Conservation (phyloP, 108 stramenopile genomes). For the Cyclotella baltica region DNA sequence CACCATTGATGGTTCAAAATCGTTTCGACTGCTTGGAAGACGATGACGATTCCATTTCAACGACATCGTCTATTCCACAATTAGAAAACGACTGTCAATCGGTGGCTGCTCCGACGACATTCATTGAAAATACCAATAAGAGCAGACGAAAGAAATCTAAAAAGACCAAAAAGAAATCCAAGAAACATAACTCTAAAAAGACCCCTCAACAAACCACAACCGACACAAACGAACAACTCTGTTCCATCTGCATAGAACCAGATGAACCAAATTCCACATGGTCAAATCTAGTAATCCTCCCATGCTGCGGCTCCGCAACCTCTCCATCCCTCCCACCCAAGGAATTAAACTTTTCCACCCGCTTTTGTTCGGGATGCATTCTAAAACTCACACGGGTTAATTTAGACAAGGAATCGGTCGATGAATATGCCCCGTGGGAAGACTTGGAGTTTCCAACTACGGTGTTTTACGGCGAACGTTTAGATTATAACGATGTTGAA, state of each 20-base stretch:
- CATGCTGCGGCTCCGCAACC: neutral
- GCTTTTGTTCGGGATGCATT: neutral
- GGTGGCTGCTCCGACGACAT: neutral
- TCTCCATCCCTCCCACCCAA: neutral
- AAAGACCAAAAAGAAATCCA: neutral
- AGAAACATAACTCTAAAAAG: neutral
- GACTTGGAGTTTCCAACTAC: neutral
- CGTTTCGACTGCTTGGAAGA: neutral
- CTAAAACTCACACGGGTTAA: neutral
- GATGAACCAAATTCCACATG: neutral
- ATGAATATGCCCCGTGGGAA: conserved; percentile 3
- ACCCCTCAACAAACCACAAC: neutral
- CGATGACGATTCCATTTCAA: neutral
- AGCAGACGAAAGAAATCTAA: neutral
- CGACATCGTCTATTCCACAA: neutral
- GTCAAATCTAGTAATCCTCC: neutral
- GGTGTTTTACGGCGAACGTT: neutral
- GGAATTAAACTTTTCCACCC: conserved; percentile 2
- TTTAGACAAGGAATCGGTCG: neutral
- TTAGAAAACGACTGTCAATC: neutral
- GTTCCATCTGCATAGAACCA: conserved; percentile 1
- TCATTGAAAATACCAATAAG: neutral
- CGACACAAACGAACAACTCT: neutral
- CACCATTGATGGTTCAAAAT: neutral
- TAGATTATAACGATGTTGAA: neutral